Conservation (phyloP, 495 filamentous ascomycete species). For the Aspergillus ellipticus region DNA sequence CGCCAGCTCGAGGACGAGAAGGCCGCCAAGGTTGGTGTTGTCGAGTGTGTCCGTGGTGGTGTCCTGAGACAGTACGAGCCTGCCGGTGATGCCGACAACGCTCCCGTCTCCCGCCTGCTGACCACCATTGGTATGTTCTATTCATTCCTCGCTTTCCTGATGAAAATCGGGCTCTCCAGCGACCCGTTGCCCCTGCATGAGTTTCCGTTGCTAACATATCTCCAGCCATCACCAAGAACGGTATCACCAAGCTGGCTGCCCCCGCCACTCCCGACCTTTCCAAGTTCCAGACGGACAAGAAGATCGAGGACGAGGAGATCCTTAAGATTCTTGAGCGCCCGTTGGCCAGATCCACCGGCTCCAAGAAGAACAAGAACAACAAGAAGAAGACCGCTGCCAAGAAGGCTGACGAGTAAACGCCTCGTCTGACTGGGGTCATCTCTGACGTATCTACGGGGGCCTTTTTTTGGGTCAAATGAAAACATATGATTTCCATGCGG, state of each 20-base stretch:
- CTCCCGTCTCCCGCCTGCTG: slow-evolving; percentile 78
- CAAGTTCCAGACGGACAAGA: slow-evolving; percentile 90
- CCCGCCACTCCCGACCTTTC: slow-evolving; percentile 68
- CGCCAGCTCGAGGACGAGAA: slow-evolving; percentile 96
- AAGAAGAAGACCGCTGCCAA: slow-evolving; percentile 86
- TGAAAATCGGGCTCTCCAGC: not conserved
- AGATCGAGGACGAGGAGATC: slow-evolving; percentile 93
- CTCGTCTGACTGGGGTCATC: slow-evolving; percentile 5
- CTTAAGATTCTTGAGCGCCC: slow-evolving; percentile 89
- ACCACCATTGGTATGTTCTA: slow-evolving; percentile 78
- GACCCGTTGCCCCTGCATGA: no score
- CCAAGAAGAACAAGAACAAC: slow-evolving; percentile 75
- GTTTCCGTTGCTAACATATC: slow-evolving; percentile 13
- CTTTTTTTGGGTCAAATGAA: slow-evolving; percentile 11
- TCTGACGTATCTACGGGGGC: slow-evolving; percentile 10
- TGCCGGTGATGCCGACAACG: slow-evolving; percentile 82
- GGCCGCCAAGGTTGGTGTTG: slow-evolving; percentile 90
- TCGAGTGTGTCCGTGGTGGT: slow-evolving; percentile 88
- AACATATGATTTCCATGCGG: slow-evolving; percentile 6
- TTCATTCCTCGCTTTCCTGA: slow-evolving; percentile 6
- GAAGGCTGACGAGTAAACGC: slow-evolving; percentile 58
- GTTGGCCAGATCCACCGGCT: slow-evolving; percentile 66
- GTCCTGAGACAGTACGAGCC: slow-evolving; percentile 95
- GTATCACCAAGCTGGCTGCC: slow-evolving; percentile 75
- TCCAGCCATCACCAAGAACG: slow-evolving; percentile 97